Evolutionary conservation across 2,329 filamentous ascomycete genomes (phyloP), one percentile per base, ranked within the genome.

Genomic region (Sclerotinia subarctica): DNA sequence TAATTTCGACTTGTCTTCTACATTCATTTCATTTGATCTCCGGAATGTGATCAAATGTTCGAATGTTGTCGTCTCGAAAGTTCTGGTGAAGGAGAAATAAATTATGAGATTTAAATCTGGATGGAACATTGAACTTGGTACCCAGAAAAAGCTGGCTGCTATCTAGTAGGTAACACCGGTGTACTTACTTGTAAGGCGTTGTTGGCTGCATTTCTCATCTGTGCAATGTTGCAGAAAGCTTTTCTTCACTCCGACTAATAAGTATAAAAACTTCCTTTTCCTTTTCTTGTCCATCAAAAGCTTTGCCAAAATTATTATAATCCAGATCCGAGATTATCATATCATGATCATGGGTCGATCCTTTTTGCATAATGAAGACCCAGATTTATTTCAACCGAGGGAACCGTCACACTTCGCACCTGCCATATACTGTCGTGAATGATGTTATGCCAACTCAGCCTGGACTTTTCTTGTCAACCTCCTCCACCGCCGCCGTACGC

Each of bases 351-450:
- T 24, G 17, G 35, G 11, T 38, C 35, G 35, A 53, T 32, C 56
- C 42, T 42, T 58, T 44, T 59, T 46, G 26, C 57, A 59, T 60
- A 24, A 60, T 24, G 3, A 35, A 17, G 44, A 60, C 19, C 6
- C 42, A 32, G 32, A 47, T 32, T 47, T 17, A 46, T 46, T 35
- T 46, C 63, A 65, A 10, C 49, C 52, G 63, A 65, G 38, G 29
- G 42, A 65, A 65, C 24, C 35, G 21, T 58, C 29, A 29, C 17
- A 54, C 26, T 26, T 32, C 29, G 26, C n/a, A 47, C 38, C 44
- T 46, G 10, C 26, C 19, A 29, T 47, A 21, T 35, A 32, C 3
- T 32, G 32, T 38, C 13, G 13, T 38, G 13, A 21, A 35, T 32
- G 11, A 29, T 53, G 24, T 3, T 26, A 21, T 19, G 26, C 42